Evolutionary conservation across 2,329 filamentous ascomycete species (phyloP).

Genomic region (Fusarium sp.): DNA sequence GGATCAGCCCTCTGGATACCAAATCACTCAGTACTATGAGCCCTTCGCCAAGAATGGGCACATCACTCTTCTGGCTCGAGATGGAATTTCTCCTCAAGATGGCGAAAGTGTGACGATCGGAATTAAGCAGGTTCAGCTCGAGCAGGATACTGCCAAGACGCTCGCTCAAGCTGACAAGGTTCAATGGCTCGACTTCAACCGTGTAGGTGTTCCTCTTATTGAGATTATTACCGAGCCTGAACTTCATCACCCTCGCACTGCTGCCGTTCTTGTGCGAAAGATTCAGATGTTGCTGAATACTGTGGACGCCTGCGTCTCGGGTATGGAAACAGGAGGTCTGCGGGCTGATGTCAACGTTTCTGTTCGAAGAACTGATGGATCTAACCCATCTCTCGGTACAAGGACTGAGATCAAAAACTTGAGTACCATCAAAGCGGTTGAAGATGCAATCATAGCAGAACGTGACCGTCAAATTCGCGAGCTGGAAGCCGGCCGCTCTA

Average conservation of each 20-base stretch:
- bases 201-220: constrained; percentile 88
- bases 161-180: constrained; percentile 77
- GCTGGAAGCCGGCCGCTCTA: constrained; percentile 76
- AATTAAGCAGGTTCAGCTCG: constrained; percentile 95
- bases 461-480: constrained; percentile 86
- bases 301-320: constrained; percentile 85
- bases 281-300: constrained; percentile 82
- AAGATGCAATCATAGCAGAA: constrained; percentile 93
- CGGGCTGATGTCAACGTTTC: constrained; percentile 97
- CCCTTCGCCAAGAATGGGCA: constrained; percentile 75
- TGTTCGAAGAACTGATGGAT: constrained; percentile 68
- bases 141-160: constrained; percentile 98
- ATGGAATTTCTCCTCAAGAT: constrained; percentile 81
- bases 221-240: constrained; percentile 95
- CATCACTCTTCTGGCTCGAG: constrained; percentile 75
- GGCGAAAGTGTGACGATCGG: constrained; percentile 76
- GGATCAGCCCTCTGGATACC: constrained; percentile 95
- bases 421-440: constrained; percentile 92
- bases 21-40: constrained; percentile 95
- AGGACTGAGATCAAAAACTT: constrained; percentile 98
- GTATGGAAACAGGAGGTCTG: constrained; percentile 92
- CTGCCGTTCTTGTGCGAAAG: constrained; percentile 88
- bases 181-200: constrained; percentile 91
- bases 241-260: constrained; percentile 86
- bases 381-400: constrained; percentile 69